Evolutionary conservation across 2,329 filamentous ascomycete species (phyloP).

Genomic region (Colletotrichum caudatum): DNA sequence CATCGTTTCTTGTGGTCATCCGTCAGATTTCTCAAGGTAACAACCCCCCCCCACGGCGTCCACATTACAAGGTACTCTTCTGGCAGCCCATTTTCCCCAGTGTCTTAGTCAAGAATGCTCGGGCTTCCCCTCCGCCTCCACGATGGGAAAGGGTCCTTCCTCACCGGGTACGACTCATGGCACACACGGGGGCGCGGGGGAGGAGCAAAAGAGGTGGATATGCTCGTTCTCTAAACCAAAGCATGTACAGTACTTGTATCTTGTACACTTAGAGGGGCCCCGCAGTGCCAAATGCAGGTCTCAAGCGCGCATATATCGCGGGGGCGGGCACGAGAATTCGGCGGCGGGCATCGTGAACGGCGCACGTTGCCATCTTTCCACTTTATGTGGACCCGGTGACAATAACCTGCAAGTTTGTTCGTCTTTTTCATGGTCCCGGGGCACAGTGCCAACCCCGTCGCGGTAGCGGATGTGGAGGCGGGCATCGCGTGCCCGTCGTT

Average conservation of each 20-base stretch:
- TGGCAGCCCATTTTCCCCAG: not conserved
- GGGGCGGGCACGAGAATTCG: constrained; percentile 6
- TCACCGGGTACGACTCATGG: constrained; percentile 4
- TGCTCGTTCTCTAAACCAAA: not conserved
- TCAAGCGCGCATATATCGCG: not conserved
- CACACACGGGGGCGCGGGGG: not conserved
- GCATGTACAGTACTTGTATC: too few relatives aligned
- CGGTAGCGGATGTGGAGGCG: constrained; percentile 1
- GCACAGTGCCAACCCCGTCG: constrained; percentile 16
- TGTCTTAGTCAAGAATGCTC: not conserved
- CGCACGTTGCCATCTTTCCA: constrained; percentile 18
- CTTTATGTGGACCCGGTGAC: constrained; percentile 20
- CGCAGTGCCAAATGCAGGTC: constrained; percentile 21
- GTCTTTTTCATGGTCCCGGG: constrained; percentile 24
- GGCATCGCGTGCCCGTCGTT: not conserved
- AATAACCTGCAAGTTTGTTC: not conserved
- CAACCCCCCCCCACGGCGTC: not conserved
- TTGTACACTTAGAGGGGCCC: not conserved
- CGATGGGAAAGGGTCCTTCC: not conserved
- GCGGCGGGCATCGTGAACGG: constrained; percentile 9
- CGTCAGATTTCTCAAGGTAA: not conserved
- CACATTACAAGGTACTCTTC: constrained; percentile 2
- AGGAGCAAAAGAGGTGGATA: not conserved
- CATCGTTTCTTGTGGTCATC: not conserved
- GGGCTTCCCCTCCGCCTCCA: not conserved